phyloP scores from a whole-genome alignment of 2,329 filamentous ascomycete species.

The Keithomyces neogunnii region DNA sequence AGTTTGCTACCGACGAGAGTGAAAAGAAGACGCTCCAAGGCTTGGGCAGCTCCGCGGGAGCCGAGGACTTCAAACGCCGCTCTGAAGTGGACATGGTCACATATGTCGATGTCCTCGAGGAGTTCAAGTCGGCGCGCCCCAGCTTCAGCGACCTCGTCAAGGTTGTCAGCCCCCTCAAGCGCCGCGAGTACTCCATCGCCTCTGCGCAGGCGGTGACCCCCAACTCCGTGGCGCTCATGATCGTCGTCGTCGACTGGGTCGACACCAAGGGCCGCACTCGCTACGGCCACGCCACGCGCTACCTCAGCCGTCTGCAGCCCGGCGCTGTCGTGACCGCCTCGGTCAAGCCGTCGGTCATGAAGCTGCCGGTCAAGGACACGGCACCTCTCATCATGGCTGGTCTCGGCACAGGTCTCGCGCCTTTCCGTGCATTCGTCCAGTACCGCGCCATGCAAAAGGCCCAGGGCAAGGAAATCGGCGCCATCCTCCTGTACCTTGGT shows the following conservation, averaged over 20 bases:
- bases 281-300: constrained; percentile 87
- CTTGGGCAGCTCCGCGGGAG: constrained; percentile 70
- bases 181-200: constrained; percentile 97
- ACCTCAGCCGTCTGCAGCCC: constrained; percentile 67
- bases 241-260: constrained; percentile 94
- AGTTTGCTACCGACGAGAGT: constrained; percentile 72
- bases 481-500: constrained; percentile 92
- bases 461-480: constrained; percentile 90
- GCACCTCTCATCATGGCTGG: constrained; percentile 98
- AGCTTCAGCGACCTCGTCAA: constrained; percentile 79
- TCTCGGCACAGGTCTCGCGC: constrained; percentile 92
- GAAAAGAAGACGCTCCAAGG: constrained; percentile 75
- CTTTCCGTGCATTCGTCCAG: constrained; percentile 98
- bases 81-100: constrained; percentile 86
- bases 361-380: constrained; percentile 79
- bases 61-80: constrained; percentile 84
- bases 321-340: constrained; percentile 80
- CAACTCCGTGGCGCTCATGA: constrained; percentile 84
- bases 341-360: constrained; percentile 98
- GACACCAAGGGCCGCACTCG: constrained; percentile 81
- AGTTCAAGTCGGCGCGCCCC: constrained; percentile 85
- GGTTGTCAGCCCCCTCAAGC: constrained; percentile 87
- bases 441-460: constrained; percentile 97
- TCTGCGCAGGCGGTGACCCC: constrained; percentile 93
- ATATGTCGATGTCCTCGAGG: constrained; percentile 80